phyloP scores from a whole-genome alignment of 2,329 filamentous ascomycete genomes.

The Alternaria conjuncta region DNA sequence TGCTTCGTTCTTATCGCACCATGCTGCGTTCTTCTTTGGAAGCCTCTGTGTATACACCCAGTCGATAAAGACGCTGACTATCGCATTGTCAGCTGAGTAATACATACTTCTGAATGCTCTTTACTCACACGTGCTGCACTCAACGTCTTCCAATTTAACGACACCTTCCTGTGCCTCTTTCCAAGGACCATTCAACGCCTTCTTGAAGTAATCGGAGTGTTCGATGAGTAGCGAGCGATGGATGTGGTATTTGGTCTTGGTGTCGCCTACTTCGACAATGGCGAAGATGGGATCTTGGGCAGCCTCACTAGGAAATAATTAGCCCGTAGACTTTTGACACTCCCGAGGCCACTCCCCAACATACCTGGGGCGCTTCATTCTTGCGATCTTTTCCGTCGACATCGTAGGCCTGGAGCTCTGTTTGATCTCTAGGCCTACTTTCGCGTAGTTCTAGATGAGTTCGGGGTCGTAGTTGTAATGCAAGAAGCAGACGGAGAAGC shows the following conservation, averaged over 20 bases:
- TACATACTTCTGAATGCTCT: background rate
- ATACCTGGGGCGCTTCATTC: background rate
- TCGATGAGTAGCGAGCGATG: slow-evolving; percentile 18
- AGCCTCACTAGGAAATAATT: background rate
- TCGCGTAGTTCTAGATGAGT: background rate
- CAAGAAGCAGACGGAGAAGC: background rate
- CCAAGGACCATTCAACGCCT: slow-evolving; percentile 16
- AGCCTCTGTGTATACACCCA: slow-evolving; percentile 19
- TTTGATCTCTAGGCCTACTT: background rate
- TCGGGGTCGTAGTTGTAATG: background rate
- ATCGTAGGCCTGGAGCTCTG: background rate
- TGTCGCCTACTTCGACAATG: slow-evolving; percentile 10
- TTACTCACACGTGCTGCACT: slow-evolving; percentile 5
- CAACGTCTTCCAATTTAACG: slow-evolving; percentile 17
- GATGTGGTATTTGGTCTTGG: slow-evolving; percentile 7
- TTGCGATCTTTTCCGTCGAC: background rate
- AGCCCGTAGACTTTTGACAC: background rate
- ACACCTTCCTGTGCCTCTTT: slow-evolving; percentile 15
- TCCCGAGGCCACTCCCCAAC: too few relatives aligned
- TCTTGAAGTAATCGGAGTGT: slow-evolving; percentile 26
- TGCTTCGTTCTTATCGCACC: too few relatives aligned
- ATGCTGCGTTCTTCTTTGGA: background rate
- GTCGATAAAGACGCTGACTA: slow-evolving; percentile 21
- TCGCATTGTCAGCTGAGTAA: background rate
- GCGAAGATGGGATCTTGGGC: background rate